Percentiles rank a stretch among this genome's conserved stretches.
These are phyloP conservation scores for Hygrocybe coccinea DNA, from an alignment of 768 basidiomycete species.

Conservation along the genomic window DNA sequence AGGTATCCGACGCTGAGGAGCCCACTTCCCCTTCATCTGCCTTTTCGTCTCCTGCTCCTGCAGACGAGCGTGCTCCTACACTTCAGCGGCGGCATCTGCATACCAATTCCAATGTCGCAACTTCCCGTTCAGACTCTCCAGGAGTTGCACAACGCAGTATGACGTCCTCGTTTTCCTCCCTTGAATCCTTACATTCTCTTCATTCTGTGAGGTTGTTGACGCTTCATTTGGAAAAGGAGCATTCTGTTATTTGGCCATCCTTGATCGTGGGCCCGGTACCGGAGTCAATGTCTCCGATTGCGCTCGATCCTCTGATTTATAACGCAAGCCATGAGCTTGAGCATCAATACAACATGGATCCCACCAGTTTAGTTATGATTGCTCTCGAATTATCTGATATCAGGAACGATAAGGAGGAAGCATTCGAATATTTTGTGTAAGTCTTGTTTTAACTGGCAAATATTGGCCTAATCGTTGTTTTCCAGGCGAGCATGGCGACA, in stretches of 20 bases:
- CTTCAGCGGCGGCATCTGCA: constrained; percentile 24
- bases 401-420: constrained; percentile 66
- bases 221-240: constrained; percentile 74
- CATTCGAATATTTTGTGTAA: constrained; percentile 73
- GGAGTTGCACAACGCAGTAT: constrained; percentile 50
- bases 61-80: constrained; percentile 42
- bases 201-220: constrained; percentile 67
- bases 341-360: constrained; percentile 77
- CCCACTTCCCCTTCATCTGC: constrained; percentile 46
- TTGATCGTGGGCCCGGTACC: constrained; percentile 73
- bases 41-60: constrained; percentile 13
- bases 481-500: constrained; percentile 78
- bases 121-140: constrained; percentile 55
- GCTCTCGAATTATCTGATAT: constrained; percentile 72
- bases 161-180: constrained; percentile 71
- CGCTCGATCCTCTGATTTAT: constrained; percentile 50
- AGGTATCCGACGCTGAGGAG: constrained; percentile 70
- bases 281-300: constrained; percentile 49
- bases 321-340: constrained; percentile 50
- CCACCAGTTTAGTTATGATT: constrained; percentile 70
- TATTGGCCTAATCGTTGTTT: constrained; percentile 5
- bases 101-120: constrained; percentile 26
- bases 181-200: constrained; percentile 62
- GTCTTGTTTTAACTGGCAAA: background rate
- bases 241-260: constrained; percentile 79